These are phyloP conservation scores for Sporothrix dimorphospora DNA, from an alignment of 2,329 filamentous ascomycete genomes.

Conservation along the genomic window DNA sequence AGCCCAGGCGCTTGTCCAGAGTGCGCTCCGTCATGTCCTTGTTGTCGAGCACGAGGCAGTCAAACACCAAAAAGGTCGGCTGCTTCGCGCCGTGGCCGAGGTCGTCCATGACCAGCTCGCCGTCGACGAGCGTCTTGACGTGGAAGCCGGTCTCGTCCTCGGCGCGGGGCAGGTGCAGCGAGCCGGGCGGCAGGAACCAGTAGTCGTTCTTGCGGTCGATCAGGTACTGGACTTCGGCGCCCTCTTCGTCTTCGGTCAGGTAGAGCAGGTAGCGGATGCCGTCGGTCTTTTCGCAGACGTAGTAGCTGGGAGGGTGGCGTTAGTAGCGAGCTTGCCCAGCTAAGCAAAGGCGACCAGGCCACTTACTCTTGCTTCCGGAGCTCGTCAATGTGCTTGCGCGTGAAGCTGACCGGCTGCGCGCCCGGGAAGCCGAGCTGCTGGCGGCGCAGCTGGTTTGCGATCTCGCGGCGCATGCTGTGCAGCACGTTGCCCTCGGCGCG, in stretches of 20 bases:
- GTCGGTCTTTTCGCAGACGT: conserved; percentile 97
- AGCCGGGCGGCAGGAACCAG: conserved; percentile 73
- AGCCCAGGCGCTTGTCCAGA: conserved; percentile 85
- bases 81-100: conserved; percentile 67
- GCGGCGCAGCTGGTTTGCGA: conserved; percentile 74
- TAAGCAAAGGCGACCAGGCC: neutral
- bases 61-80: conserved; percentile 88
- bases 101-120: conserved; percentile 89
- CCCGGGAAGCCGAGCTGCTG: conserved; percentile 74
- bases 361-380: conserved; percentile 74
- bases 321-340: neutral
- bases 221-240: conserved; percentile 77
- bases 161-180: conserved; percentile 78
- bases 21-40: conserved; percentile 76
- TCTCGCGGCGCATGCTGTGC: conserved; percentile 64
- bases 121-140: conserved; percentile 80
- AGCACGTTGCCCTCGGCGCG: conserved; percentile 66
- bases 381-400: conserved; percentile 78
- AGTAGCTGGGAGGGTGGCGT: conserved; percentile 65
- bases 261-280: conserved; percentile 95
- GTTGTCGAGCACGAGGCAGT: conserved; percentile 82
- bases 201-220: conserved; percentile 99
- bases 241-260: conserved; percentile 67
- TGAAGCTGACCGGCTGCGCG: conserved; percentile 93
- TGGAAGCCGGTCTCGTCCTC: conserved; percentile 67